Evolutionary conservation across 768 basidiomycete species (phyloP), one percentile per base, ranked within the genome.

Genomic region (Lentinula sp.): DNA sequence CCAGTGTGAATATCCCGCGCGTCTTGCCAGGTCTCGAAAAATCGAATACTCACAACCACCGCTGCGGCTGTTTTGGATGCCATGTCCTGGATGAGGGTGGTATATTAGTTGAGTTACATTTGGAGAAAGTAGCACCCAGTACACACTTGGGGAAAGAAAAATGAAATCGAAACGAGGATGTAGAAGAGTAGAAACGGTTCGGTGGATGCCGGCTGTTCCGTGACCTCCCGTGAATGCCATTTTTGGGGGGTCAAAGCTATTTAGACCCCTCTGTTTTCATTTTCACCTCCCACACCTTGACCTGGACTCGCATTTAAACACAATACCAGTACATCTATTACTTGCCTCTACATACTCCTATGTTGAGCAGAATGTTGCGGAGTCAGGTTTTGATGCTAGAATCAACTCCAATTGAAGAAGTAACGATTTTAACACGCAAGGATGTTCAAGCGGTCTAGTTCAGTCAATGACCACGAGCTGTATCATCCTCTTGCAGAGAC

Each of bases 41-140:
- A 28, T 6, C 36, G 18, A 8, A n/a, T 33, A 60, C 76, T 72
- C 61, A 78, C 76, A 41, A 84, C 78, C 67, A 77, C 81, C 63
- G 75, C 79, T 59, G 74, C 74, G 61, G 80, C 81, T 73, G 74
- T 76, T 77, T 79, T 84, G 50, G 82, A 77, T 61, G 82, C 81
- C 82, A 82, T 83, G 10, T 56, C 41, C 55, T 56, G 23, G 13
- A 18, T 4, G 12, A 54, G 7, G 6, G 15, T 8, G 2, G 8
- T 9, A 7, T 18, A 48, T 48, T 12, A 48, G 18, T 48, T 28
- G 3, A 9, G n/a, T 28, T 2, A 1, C 20, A 18, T 48, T 23
- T n/a, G 8, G 9, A 48, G 3, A 7, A 18, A 9, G 18, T 48
- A 48, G 46, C 8, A 0, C 23, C 6, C 46, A 48, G 20, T 23